Base-by-base conservation (phyloP, 306 rosid genomes). In the Dryas alaskensis region DNA sequence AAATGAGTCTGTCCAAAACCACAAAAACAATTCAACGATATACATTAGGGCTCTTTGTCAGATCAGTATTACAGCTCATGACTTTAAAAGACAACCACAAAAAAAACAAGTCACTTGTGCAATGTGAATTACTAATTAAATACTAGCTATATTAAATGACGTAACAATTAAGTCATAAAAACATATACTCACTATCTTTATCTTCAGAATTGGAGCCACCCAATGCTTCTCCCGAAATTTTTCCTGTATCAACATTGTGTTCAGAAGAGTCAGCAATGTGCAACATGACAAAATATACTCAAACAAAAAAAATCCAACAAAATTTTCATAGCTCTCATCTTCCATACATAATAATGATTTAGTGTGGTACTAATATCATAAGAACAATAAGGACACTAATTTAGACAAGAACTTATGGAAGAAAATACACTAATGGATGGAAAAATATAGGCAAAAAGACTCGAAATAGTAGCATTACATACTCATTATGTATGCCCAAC, bases 171-270 rank as follows among this genome's bases (percentile, higher is more conserved):
- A 59, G 25, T 67, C 22, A 43, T n/a, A 0, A 50, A 73, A 51
- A 51, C 40, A 65, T 62, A 51, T 7, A 39, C 72, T 31, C 79
- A 87, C 86, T 85, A 37, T 45, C 75, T 37, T 60, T 84, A 70
- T 83, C 80, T 78, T 75, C 87, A 53, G 82, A 58, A 53, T 58
- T 51, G 72, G 76, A 77, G 64, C 86, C 83, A 58, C 73, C 75
- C 53, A 46, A 1, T 48, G 78, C 73, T 53, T 78, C 92, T 79
- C 82, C 83, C 61, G 74, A 61, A 66, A 46, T 1, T 68, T 80
- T 91, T 78, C 85, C 84, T 74, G 74, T 52, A 49, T 70, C 76
- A 81, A 79, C 49, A 77, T n/a, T 43, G 22, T 58, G 53, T 70
- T 81, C 61, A 27, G 63, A 70, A 49, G 67, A n/a, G 57, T 12